phyloP scores from a whole-genome alignment of 2,329 filamentous ascomycete species.

The Alternaria longipes region DNA sequence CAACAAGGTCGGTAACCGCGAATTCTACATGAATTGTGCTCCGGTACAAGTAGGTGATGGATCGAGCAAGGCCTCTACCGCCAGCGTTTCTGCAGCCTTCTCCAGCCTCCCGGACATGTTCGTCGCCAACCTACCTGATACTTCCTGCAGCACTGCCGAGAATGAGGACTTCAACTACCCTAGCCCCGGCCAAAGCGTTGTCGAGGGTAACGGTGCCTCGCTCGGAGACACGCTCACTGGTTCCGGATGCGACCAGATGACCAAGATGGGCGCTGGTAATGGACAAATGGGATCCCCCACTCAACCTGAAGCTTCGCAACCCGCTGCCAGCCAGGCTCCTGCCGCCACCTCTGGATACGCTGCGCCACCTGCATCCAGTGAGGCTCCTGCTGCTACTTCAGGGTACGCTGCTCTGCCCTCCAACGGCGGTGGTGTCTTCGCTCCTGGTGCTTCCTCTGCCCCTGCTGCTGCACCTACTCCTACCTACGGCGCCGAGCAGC shows the following conservation, averaged over 20 bases:
- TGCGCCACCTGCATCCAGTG: slow-evolving; percentile 9
- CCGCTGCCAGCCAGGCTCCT: background rate
- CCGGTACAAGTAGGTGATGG: slow-evolving; percentile 50
- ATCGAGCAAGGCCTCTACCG: too few relatives aligned
- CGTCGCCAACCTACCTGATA: slow-evolving; percentile 70
- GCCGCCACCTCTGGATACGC: background rate
- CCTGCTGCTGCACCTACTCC: slow-evolving; percentile 11
- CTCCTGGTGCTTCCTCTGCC: slow-evolving; percentile 44
- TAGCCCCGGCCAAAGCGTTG: slow-evolving; percentile 67
- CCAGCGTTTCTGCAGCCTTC: too few relatives aligned
- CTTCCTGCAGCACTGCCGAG: slow-evolving; percentile 63
- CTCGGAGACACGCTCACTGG: slow-evolving; percentile 43
- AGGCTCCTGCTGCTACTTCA: slow-evolving; percentile 8
- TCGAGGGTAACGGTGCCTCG: slow-evolving; percentile 42
- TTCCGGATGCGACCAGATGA: slow-evolving; percentile 41
- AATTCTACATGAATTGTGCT: slow-evolving; percentile 98
- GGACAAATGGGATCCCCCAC: slow-evolving; percentile 41
- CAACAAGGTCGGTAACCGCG: slow-evolving; percentile 89
- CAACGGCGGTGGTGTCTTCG: slow-evolving; percentile 36
- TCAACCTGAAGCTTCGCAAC: slow-evolving; percentile 9
- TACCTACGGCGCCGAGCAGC: background rate
- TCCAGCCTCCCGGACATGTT: slow-evolving; percentile 77
- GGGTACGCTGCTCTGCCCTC: slow-evolving; percentile 9
- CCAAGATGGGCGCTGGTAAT: slow-evolving; percentile 43
- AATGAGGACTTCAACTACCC: slow-evolving; percentile 70